Conservation (phyloP, 345 rosid species). For the Moricandia arvensis region DNA sequence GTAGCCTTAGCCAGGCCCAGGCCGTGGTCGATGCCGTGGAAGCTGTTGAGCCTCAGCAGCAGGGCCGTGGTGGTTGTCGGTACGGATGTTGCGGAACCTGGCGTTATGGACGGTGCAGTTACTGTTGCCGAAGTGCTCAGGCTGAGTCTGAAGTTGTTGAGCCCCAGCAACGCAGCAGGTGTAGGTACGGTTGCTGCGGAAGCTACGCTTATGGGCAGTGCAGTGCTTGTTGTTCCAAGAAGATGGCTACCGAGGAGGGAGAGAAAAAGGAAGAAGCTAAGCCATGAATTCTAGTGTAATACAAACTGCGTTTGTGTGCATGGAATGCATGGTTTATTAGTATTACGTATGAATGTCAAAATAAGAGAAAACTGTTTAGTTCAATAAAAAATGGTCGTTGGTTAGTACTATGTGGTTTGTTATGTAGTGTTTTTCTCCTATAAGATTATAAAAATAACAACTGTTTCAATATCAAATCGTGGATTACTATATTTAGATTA, state of each 20-base stretch:
- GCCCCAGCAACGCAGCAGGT: background rate
- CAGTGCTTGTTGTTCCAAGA: background rate
- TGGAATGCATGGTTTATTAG: conserved; percentile 23
- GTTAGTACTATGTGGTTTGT: conserved; percentile 1
- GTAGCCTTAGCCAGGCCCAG: background rate
- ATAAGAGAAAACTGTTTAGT: conserved; percentile 12
- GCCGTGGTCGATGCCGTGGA: background rate
- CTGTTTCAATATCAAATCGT: background rate
- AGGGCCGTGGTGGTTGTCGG: background rate
- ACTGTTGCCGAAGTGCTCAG: background rate
- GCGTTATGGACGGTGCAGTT: background rate
- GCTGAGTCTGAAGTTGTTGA: background rate
- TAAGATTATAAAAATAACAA: conserved; percentile 2
- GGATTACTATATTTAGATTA: background rate
- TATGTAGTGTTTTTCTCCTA: background rate
- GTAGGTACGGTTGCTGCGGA: conserved; percentile 28
- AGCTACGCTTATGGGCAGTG: conserved; percentile 10
- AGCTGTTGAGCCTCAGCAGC: background rate
- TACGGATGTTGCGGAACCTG: background rate
- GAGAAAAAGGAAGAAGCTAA: conserved; percentile 26
- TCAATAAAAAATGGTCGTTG: conserved; percentile 16
- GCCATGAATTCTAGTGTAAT: conserved; percentile 21
- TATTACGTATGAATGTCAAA: conserved; percentile 5
- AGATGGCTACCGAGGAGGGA: conserved; percentile 18
- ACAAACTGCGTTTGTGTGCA: conserved; percentile 35